Evolutionary conservation across 2,329 filamentous ascomycete species (phyloP).

Genomic region (Ophiostoma novo-ulmi): DNA sequence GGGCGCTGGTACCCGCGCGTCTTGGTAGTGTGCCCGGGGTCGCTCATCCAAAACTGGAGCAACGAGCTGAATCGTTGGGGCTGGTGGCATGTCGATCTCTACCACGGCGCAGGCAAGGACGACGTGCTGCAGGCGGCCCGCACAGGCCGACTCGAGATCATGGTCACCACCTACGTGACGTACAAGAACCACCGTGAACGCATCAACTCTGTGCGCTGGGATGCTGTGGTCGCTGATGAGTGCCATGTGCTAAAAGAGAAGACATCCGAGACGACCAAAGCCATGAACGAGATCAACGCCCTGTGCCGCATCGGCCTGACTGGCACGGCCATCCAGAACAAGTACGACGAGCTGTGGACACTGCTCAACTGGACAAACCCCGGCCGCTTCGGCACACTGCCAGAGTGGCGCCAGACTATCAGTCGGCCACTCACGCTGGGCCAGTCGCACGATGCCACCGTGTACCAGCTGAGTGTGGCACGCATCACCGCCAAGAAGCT

Average conservation of each 20-base stretch:
- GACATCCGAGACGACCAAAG: slow-evolving; percentile 68
- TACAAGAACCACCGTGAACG: slow-evolving; percentile 70
- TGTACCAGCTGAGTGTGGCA: slow-evolving; percentile 73
- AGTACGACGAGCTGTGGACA: slow-evolving; percentile 95
- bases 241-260: slow-evolving; percentile 85
- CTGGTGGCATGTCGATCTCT: slow-evolving; percentile 86
- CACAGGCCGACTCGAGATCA: slow-evolving; percentile 74
- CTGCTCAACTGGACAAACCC: slow-evolving; percentile 95
- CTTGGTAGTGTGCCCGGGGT: slow-evolving; percentile 83
- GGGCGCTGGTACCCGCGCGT: slow-evolving; percentile 67
- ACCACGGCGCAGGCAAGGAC: slow-evolving; percentile 66
- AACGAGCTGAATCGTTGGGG: slow-evolving; percentile 85
- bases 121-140: slow-evolving; percentile 66
- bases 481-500: slow-evolving; percentile 78
- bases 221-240: slow-evolving; percentile 90
- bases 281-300: slow-evolving; percentile 86
- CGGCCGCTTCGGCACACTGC: slow-evolving; percentile 57
- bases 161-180: slow-evolving; percentile 91
- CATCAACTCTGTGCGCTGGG: slow-evolving; percentile 85
- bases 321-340: slow-evolving; percentile 95
- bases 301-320: slow-evolving; percentile 90
- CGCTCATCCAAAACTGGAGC: slow-evolving; percentile 85
- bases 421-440: slow-evolving; percentile 76
- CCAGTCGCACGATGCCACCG: slow-evolving; percentile 86
- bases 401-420: slow-evolving; percentile 74